Evolutionary conservation across 441 rosid species (phyloP).

Genomic region (Aleurites moluccanus): DNA sequence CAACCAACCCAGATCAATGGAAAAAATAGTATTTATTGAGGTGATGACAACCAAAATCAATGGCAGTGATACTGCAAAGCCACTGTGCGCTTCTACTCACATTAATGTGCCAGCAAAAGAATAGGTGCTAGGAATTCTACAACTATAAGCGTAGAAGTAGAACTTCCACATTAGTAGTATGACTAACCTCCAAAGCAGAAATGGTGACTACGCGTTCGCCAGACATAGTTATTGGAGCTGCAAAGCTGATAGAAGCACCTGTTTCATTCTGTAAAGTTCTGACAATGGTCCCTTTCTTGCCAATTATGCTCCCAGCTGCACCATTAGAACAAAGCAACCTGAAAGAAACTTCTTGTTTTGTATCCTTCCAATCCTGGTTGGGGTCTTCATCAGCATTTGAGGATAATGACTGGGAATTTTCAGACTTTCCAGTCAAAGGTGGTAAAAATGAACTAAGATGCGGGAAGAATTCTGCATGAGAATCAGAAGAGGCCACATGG

Average conservation of each 20-base stretch:
- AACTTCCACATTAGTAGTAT: background rate
- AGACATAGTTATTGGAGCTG: conserved; percentile 31
- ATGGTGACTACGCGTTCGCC: conserved; percentile 56
- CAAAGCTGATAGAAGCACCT: conserved; percentile 54
- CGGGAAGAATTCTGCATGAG: conserved; percentile 50
- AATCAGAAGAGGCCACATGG: conserved; percentile 34
- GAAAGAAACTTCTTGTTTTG: conserved; percentile 42
- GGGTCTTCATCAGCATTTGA: too few relatives aligned
- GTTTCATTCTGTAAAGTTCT: conserved; percentile 56
- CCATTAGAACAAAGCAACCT: conserved; percentile 48
- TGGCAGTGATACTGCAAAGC: background rate
- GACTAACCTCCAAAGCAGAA: conserved; percentile 58
- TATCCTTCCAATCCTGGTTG: too few relatives aligned
- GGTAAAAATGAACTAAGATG: conserved; percentile 42
- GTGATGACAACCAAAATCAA: background rate
- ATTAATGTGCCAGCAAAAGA: background rate
- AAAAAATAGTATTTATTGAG: background rate
- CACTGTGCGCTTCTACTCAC: background rate
- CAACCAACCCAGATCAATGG: conserved; percentile 16
- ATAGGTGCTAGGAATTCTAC: background rate
- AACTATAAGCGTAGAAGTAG: conserved; percentile 11
- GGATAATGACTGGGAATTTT: conserved; percentile 19
- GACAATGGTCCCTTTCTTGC: conserved; percentile 53
- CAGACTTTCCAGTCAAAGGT: conserved; percentile 22
- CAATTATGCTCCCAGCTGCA: conserved; percentile 61